Conservation (phyloP, 2,329 filamentous ascomycete species). For the Beauveria scarabaeidicola region DNA sequence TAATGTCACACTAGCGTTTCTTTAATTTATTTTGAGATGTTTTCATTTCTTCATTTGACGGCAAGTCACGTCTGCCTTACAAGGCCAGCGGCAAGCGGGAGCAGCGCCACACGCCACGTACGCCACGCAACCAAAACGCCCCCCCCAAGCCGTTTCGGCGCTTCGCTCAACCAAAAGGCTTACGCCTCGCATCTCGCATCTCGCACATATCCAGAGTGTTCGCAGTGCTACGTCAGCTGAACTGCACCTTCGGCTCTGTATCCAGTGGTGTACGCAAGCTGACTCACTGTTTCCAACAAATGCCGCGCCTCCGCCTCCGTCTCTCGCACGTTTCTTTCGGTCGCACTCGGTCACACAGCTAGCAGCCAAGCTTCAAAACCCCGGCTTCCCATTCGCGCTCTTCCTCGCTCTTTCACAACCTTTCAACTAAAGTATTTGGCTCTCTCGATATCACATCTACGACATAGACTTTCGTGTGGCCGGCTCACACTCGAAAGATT, state of each 20-base stretch:
- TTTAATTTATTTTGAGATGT: background rate
- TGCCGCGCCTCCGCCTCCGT: background rate
- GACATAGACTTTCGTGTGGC: background rate
- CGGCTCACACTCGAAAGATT: background rate
- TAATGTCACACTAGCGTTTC: no score
- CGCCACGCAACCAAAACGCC: background rate
- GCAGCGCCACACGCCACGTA: constrained; percentile 7
- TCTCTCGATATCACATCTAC: no score
- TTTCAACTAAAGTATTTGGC: background rate
- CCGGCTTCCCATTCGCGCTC: background rate
- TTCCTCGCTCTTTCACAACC: background rate
- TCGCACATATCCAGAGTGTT: background rate
- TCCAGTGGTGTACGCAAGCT: constrained; percentile 3
- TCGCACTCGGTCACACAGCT: background rate
- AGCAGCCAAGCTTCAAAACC: background rate
- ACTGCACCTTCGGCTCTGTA: background rate
- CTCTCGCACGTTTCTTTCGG: background rate
- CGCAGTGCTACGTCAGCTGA: constrained; percentile 5
- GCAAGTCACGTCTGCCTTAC: background rate
- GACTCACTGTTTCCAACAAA: background rate
- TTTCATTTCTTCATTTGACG: background rate
- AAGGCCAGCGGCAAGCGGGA: background rate
- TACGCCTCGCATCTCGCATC: constrained; percentile 8
- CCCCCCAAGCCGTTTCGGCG: background rate
- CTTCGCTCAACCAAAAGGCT: background rate